These are phyloP conservation scores for Penicillium diatomitis DNA, from an alignment of 495 filamentous ascomycete species.

Conservation along the genomic window DNA sequence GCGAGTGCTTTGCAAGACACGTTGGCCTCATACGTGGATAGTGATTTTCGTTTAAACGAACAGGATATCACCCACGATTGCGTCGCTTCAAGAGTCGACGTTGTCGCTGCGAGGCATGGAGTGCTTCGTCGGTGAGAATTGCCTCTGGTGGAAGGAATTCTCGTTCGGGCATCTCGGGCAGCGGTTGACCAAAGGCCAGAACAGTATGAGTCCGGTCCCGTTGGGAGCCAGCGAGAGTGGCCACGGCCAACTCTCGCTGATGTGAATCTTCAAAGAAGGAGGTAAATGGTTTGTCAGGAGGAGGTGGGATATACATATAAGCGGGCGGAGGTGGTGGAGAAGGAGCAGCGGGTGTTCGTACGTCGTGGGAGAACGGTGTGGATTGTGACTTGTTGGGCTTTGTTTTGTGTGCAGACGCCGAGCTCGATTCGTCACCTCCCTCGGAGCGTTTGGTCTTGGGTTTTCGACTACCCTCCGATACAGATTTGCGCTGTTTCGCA, in stretches of 20 bases:
- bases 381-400: constrained; percentile 25
- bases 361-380: constrained; percentile 2
- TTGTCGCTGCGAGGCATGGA: constrained; percentile 56
- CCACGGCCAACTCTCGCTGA: constrained; percentile 61
- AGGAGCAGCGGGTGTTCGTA: background rate
- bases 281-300: constrained; percentile 59
- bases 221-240: constrained; percentile 36
- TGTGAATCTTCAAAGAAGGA: constrained; percentile 77
- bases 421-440: background rate
- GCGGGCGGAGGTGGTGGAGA: constrained; percentile 55
- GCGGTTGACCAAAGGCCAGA: constrained; percentile 68
- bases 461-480: constrained; percentile 4
- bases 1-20: too few species aligned
- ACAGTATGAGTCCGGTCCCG: constrained; percentile 33
- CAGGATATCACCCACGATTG: constrained; percentile 9
- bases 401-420: constrained; percentile 10
- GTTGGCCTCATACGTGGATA: background rate
- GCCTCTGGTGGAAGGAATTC: constrained; percentile 72
- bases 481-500: constrained; percentile 22
- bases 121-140: constrained; percentile 55
- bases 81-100: constrained; percentile 38
- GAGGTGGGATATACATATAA: constrained; percentile 22
- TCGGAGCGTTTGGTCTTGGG: constrained; percentile 6
- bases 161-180: constrained; percentile 59
- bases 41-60: background rate